Conservation (phyloP, 2,329 filamentous ascomycete genomes). For the Botryotinia calthae region DNA sequence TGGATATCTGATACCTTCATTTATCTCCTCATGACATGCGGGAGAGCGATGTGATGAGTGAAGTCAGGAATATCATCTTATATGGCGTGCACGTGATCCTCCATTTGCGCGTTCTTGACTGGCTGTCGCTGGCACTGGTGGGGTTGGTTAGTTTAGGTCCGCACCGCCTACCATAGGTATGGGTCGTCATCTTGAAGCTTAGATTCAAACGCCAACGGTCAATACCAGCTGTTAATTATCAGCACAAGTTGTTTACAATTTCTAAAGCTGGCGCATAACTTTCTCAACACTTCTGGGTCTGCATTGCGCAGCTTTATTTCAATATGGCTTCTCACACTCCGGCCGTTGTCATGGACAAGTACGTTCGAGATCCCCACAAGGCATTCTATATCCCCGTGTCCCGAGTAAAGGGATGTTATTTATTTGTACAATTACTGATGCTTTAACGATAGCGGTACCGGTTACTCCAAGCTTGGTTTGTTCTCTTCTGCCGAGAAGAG, state of each 20-base stretch:
- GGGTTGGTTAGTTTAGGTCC: constrained; percentile 21
- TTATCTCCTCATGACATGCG: neutral
- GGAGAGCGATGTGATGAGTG: neutral
- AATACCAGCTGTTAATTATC: constrained; percentile 9
- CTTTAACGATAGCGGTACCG: constrained; percentile 75
- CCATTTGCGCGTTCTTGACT: neutral
- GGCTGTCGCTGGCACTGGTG: constrained; percentile 13
- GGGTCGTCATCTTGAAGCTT: constrained; percentile 29
- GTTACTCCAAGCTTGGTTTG: constrained; percentile 97
- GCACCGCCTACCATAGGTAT: constrained; percentile 16
- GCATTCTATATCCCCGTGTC: constrained; percentile 18
- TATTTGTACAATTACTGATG: constrained; percentile 29
- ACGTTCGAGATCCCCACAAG: constrained; percentile 47
- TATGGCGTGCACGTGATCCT: constrained; percentile 1
- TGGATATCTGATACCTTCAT: neutral
- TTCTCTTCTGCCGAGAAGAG: constrained; percentile 8
- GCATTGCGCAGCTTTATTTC: constrained; percentile 35
- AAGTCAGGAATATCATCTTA: neutral
- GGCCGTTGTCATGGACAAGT: constrained; percentile 99
- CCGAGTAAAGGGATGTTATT: neutral
- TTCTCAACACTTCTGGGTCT: constrained; percentile 30
- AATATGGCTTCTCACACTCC: constrained; percentile 97
- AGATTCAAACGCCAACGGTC: constrained; percentile 17
- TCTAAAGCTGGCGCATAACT: constrained; percentile 35
- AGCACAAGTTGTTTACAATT: constrained; percentile 10